These are phyloP conservation scores for Trichoderma sp. DNA, from an alignment of 2,329 filamentous ascomycete genomes.

Conservation along the genomic window DNA sequence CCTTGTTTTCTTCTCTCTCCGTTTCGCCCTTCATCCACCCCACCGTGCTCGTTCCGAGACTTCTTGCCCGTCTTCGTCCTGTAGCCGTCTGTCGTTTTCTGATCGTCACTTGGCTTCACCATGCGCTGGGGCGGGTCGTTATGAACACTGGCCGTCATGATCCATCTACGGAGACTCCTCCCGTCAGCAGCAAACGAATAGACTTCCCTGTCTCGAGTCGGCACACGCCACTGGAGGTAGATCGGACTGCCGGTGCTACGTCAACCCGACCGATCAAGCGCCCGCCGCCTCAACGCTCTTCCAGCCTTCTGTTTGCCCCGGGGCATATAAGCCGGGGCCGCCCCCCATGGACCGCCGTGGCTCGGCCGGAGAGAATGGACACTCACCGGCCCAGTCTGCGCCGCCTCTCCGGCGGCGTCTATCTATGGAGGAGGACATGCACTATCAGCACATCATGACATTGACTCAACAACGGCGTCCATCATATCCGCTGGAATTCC, in stretches of 20 bases:
- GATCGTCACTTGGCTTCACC: conserved; percentile 34
- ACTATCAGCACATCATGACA: conserved; percentile 57
- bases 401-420: conserved; percentile 50
- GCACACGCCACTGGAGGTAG: conserved; percentile 17
- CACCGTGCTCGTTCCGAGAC: conserved; percentile 27
- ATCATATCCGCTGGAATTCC: conserved; percentile 53
- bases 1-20: conserved; percentile 25
- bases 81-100: conserved; percentile 30
- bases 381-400: conserved; percentile 37
- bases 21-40: conserved; percentile 23
- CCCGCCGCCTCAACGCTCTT: conserved; percentile 16
- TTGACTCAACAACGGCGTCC: conserved; percentile 44
- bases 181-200: conserved; percentile 28
- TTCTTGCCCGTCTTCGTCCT: conserved; percentile 15
- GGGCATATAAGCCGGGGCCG: conserved; percentile 31
- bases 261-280: conserved; percentile 21
- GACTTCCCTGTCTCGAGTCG: conserved; percentile 26
- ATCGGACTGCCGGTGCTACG: conserved; percentile 21
- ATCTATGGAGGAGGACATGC: conserved; percentile 59
- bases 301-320: conserved; percentile 24
- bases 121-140: conserved; percentile 43
- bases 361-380: conserved; percentile 41
- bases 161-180: conserved; percentile 42
- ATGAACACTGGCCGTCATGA: conserved; percentile 41
- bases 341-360: conserved; percentile 42